Evolutionary conservation across 2,329 filamentous ascomycete species (phyloP).

Genomic region (Hirsutella minnesotensis): DNA sequence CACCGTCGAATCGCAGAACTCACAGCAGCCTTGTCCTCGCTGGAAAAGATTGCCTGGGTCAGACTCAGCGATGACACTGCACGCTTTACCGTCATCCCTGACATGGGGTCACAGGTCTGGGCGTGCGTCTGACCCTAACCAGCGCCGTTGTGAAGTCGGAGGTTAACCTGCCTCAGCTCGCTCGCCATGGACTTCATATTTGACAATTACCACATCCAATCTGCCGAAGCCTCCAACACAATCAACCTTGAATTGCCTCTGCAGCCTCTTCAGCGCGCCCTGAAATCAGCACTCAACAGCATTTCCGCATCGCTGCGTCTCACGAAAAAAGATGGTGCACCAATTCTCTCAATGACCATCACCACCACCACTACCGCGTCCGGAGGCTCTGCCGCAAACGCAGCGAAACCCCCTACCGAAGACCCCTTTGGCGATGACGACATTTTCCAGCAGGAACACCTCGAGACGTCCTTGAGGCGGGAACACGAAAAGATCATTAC

Average conservation of each 20-base stretch:
- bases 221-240: constrained; percentile 68
- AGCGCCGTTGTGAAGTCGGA: not conserved
- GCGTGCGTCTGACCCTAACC: constrained; percentile 41
- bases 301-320: constrained; percentile 75
- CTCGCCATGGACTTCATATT: constrained; percentile 74
- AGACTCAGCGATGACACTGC: constrained; percentile 77
- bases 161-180: constrained; percentile 25
- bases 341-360: constrained; percentile 82
- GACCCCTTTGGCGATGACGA: constrained; percentile 28
- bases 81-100: constrained; percentile 91
- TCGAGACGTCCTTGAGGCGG: constrained; percentile 46
- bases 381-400: constrained; percentile 21
- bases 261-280: constrained; percentile 76
- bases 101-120: constrained; percentile 94
- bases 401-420: constrained; percentile 20
- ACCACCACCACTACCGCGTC: constrained; percentile 61
- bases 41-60: constrained; percentile 82
- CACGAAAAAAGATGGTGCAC: constrained; percentile 83
- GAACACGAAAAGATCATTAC: constrained; percentile 87
- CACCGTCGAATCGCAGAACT: constrained; percentile 33
- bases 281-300: constrained; percentile 75
- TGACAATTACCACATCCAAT: constrained; percentile 73
- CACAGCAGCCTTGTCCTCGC: constrained; percentile 48
- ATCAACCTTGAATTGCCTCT: constrained; percentile 96
- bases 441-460: constrained; percentile 34